Base-by-base conservation (phyloP, 805 yeast species). In the Naumovozyma castellii region DNA sequence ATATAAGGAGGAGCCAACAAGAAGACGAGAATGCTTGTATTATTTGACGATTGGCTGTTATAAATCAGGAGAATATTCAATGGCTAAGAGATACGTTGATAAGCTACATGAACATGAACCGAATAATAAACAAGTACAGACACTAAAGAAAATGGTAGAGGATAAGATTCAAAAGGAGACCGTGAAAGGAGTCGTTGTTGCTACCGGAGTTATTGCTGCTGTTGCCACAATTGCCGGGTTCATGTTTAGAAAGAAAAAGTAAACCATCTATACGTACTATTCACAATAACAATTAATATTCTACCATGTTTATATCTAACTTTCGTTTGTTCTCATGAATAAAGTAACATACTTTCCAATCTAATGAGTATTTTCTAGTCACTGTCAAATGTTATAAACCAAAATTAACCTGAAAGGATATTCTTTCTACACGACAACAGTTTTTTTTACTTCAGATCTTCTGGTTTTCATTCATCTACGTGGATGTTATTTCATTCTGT, bases 21-120 rank as follows among this genome's bases (percentile, higher is more conserved):
- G 95, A 62, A 75, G 97, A 52, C 70, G 96, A 42, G 98, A 92
- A 59, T 80, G 94, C 42, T 68, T 92, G 28, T 92, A 86, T 56
- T 92, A 92, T 59, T 65, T 92, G 43, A 74, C 94, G 3, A 68
- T 92, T 36, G 97, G 97, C 0, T 80, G 92, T 38, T 88, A 72
- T 61, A 90, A 90, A 59, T 67, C 86, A 5, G 94, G 94, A 9
- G 96, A 92, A 54, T 87, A 80, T 56, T 65, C 81, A 30, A 84
- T 85, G 56, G 86, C 97, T 3, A 76, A 92, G 51, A 67, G 90
- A 48, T 92, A 90, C 59, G 76, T 85, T 3, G 95, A 88, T 43
- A 75, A 83, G 1, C 64, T 92, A 47, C 67, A 84, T 32, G 67
- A 69, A 34, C 78, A 79, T 47, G 98, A 94, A 61, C 96, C 97